These are phyloP conservation scores for Aristolochia contorta DNA, from an alignment of 164 flowering plant species.

Conservation along the genomic window DNA sequence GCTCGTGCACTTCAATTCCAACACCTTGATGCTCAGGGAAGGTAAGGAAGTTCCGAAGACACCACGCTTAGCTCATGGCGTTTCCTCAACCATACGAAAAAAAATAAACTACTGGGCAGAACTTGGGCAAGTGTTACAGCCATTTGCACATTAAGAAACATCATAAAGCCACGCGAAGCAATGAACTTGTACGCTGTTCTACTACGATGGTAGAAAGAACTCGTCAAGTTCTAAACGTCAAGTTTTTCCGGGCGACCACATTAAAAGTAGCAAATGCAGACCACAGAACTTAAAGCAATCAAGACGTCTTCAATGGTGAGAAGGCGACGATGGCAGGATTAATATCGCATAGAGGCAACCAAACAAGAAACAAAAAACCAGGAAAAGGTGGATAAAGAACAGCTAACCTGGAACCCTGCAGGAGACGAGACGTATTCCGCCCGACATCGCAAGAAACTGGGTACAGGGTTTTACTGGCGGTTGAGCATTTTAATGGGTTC, in stretches of 20 bases:
- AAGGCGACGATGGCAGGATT: neutral
- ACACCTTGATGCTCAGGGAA: too few relatives aligned
- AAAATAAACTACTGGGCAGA: too few relatives aligned
- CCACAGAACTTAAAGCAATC: neutral
- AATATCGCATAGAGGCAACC: neutral
- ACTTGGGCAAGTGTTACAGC: too few relatives aligned
- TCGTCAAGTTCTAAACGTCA: neutral
- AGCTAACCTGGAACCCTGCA: conserved; percentile 23
- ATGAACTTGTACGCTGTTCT: too few relatives aligned
- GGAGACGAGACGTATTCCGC: conserved; percentile 24
- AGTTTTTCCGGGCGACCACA: neutral
- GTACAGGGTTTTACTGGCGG: conserved; percentile 13
- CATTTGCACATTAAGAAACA: too few relatives aligned
- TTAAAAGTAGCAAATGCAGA: neutral
- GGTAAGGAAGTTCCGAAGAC: too few relatives aligned
- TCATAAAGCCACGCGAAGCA: too few relatives aligned
- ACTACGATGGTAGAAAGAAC: too few relatives aligned
- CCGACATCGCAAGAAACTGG: conserved; percentile 23
- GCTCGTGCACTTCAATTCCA: too few relatives aligned
- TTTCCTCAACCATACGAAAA: too few relatives aligned
- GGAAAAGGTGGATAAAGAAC: neutral
- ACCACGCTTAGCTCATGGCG: too few relatives aligned
- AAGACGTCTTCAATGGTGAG: neutral
- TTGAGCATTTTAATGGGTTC: conserved; percentile 11
- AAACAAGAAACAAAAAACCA: neutral